Evolutionary conservation across 2,329 filamentous ascomycete genomes (phyloP), one percentile per base, ranked within the genome.

Genomic region (Fusarium liriodendri): DNA sequence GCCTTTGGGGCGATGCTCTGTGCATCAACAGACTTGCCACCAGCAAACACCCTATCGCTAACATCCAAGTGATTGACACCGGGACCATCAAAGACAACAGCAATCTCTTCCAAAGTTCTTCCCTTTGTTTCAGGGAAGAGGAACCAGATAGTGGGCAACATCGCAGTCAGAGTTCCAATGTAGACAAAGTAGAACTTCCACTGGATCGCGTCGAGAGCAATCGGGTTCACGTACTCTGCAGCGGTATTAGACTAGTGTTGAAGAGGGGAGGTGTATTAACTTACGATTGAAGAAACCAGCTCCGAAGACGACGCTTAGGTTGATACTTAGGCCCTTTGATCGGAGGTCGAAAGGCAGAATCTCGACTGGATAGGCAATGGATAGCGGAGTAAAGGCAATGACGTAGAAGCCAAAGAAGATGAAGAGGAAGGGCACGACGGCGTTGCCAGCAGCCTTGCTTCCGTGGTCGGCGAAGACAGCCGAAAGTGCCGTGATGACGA

Each of bases 111-210:
- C n/a, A 74, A 33, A 2, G 71, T 69, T 22, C 59, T 50, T 2
- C 71, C 71, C 16, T 74, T 74, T 1, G 72, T 74, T 20, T 74
- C 72, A 0, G 71, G 71, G 14, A 73, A 74, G 6, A 66, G 29
- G 11, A 74, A 71, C 67, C 64, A 74, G 11, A 74, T 67, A 9
- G 62, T 58, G 0, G 29, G 47, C 2, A 68, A 27, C 29, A 69
- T 55, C 10, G 54, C 47, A 1, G 68, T 16, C 10, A 74, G 57
- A 1, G 60, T 60, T 5, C 42, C 71, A 2, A 73, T 62, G 42
- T 74, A 74, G 14, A 74, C 71, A 8, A 66, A 50, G 45, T 74
- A 74, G 14, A 62, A 74, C 33, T 61, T 71, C 72, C 72, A 74
- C 13, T 52, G 37, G 1, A 74, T 69, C 7, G 27, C 62, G 6